phyloP scores from a whole-genome alignment of 1,284 basidiomycete species.

The Cryptococcus hybrid region DNA sequence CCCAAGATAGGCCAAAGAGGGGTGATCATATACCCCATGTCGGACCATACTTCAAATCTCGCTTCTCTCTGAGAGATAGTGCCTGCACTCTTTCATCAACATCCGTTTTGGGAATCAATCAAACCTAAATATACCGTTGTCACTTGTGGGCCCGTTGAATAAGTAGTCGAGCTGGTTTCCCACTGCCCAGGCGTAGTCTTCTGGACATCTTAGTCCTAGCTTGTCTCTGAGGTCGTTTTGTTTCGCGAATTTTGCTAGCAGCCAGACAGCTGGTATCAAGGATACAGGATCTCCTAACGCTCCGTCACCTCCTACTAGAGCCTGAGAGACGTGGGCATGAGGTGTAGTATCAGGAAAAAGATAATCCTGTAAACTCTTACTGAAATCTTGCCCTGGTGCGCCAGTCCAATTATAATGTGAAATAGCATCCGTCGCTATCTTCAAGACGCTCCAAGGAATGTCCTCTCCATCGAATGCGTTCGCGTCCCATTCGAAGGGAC shows the following conservation, averaged over 20 bases:
- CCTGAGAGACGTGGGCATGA: constrained; percentile 4
- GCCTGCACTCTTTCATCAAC: constrained; percentile 4
- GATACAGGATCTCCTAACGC: constrained; percentile 31
- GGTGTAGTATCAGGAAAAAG: constrained; percentile 10
- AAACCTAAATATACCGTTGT: constrained; percentile 14
- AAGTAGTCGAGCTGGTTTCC: constrained; percentile 32
- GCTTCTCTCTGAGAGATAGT: constrained; percentile 31
- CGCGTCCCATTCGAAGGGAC: constrained; percentile 22
- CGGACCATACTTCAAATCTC: constrained; percentile 54
- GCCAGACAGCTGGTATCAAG: constrained; percentile 26
- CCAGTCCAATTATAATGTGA: constrained; percentile 19
- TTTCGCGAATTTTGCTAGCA: constrained; percentile 24
- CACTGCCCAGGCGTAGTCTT: constrained; percentile 33
- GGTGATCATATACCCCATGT: constrained; percentile 62
- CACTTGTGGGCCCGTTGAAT: constrained; percentile 9
- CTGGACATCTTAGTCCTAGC: constrained; percentile 1
- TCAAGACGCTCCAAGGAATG: constrained; percentile 17
- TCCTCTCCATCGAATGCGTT: constrained; percentile 2
- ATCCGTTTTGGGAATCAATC: background rate
- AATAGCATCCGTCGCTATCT: constrained; percentile 9
- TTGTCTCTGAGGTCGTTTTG: constrained; percentile 7
- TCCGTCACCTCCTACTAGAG: constrained; percentile 29
- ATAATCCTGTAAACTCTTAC: background rate
- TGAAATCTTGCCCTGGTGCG: constrained; percentile 12
- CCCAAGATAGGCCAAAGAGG: constrained; percentile 61